Base-by-base conservation (phyloP, 331 rosid genomes). In the Spiraea crenata region DNA sequence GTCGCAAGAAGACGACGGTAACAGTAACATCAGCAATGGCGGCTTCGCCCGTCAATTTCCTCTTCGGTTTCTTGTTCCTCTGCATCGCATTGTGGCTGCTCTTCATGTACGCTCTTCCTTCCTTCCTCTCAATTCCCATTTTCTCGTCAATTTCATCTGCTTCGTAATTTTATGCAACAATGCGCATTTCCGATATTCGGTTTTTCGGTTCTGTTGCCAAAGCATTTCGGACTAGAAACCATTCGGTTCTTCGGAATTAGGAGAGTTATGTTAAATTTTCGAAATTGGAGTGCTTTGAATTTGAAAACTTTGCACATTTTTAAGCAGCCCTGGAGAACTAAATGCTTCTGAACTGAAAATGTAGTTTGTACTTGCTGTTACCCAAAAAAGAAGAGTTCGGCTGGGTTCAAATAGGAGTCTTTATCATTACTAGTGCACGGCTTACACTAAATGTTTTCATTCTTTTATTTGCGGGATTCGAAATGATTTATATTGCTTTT, bases 21-120 rank as follows among this genome's bases (percentile, higher is more conserved):
- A 25, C 31, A 25, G 31, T 25, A 25, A 25, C 31, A 56, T 47
- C 45, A 65, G 59, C 76, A 82, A 93, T 93, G 99, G 95, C 92
- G 44, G 95, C 89, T 72, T 87, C 97, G 51, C 87, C 95, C 13
- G 89, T 87, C 76, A 86, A 85, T 69, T 87, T 93, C 77, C 92
- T 93, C 82, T 89, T 84, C 63, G 89, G 89, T 10, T 87, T 93
- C 85, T 69, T 89, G 88, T 57, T 91, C 8, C 68, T 91, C 70
- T 89, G 93, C 42, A 76, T 91, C 82, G 82, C 88, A 52, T 76
- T 89, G 79, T 93, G 96, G 96, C 74, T 93, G 49, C 44, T 89
- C 60, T 90, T 90, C 91, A 87, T 86, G 99, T 93, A 83, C 83
- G 95, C 78, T 37, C 69, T 51, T 59, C 61, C 44, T 3, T 31